phyloP scores from a whole-genome alignment of 2,329 filamentous ascomycete genomes.

The Aspergillus sp. region DNA sequence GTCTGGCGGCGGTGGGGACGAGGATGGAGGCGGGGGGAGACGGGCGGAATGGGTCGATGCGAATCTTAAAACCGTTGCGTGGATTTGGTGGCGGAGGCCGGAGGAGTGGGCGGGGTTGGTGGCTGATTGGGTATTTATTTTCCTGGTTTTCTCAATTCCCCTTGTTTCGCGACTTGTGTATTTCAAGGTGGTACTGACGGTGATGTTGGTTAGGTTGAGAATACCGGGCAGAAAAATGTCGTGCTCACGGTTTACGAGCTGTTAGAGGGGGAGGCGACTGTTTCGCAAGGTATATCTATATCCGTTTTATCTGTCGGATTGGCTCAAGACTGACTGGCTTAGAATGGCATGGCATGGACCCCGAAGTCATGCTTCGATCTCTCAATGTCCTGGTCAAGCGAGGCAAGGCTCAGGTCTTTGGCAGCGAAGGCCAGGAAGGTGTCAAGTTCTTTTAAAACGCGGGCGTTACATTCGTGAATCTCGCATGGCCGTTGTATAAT shows the following conservation, averaged over 20 bases:
- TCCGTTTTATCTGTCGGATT: background rate
- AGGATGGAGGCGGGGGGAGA: slow-evolving; percentile 47
- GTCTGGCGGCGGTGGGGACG: background rate
- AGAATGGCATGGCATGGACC: slow-evolving; percentile 90
- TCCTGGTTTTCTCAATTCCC: background rate
- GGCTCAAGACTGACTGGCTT: slow-evolving; percentile 7
- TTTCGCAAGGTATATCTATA: slow-evolving; percentile 58
- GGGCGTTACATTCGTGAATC: background rate
- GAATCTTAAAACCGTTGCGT: slow-evolving; percentile 58
- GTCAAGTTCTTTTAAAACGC: slow-evolving; percentile 87
- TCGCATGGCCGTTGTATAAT: background rate
- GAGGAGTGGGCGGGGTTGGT: slow-evolving; percentile 87
- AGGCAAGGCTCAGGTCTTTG: slow-evolving; percentile 92
- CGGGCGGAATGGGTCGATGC: slow-evolving; percentile 60
- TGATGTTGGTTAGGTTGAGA: slow-evolving; percentile 57
- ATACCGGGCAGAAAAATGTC: slow-evolving; percentile 81
- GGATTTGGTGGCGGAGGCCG: slow-evolving; percentile 80
- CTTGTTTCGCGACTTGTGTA: background rate
- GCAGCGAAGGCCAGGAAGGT: slow-evolving; percentile 79
- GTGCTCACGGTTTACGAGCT: slow-evolving; percentile 94
- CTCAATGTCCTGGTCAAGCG: slow-evolving; percentile 81
- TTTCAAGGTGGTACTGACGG: background rate
- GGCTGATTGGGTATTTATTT: slow-evolving; percentile 63
- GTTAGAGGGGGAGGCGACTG: slow-evolving; percentile 77
- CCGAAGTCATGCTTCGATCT: slow-evolving; percentile 74